phyloP scores from a whole-genome alignment of 1,139 yeast genomes.

The Candida sanyaensis region DNA sequence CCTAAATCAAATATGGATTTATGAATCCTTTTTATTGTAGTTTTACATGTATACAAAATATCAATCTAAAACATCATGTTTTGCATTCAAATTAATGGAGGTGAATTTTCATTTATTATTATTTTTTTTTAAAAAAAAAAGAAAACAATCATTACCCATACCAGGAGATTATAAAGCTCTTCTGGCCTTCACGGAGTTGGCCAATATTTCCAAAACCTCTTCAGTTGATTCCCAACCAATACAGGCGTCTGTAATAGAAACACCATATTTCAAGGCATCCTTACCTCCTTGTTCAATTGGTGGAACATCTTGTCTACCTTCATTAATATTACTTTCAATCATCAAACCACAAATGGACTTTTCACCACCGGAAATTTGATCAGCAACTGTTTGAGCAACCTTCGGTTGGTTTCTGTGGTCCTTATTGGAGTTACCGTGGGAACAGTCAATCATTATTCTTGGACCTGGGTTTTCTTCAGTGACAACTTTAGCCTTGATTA shows the following conservation, averaged over 20 bases:
- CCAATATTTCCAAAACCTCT: slow-evolving; percentile 71
- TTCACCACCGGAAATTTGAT: slow-evolving; percentile 83
- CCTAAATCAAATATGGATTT: too few species aligned
- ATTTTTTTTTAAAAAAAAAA: not conserved
- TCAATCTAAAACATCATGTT: slow-evolving; percentile 3
- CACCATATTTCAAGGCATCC: slow-evolving; percentile 85
- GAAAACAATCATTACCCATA: not conserved
- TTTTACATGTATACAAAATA: not conserved
- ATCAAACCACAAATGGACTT: slow-evolving; percentile 82
- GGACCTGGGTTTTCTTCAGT: slow-evolving; percentile 32
- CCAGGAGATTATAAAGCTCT: slow-evolving; percentile 37
- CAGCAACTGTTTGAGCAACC: slow-evolving; percentile 76
- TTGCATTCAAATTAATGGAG: not conserved
- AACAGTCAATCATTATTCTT: slow-evolving; percentile 88
- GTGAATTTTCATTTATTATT: not conserved
- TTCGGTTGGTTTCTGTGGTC: slow-evolving; percentile 94
- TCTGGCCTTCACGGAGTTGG: slow-evolving; percentile 81
- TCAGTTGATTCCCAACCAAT: slow-evolving; percentile 92
- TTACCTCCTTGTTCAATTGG: slow-evolving; percentile 53
- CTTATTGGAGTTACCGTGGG: slow-evolving; percentile 95
- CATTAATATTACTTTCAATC: slow-evolving; percentile 93
- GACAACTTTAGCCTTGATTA: slow-evolving; percentile 35
- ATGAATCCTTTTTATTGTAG: not conserved
- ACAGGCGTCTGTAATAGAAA: slow-evolving; percentile 95
- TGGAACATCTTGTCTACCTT: slow-evolving; percentile 89